A percentile compares a stretch with the other conserved stretches of the same genome.
These are phyloP conservation scores for Juncus inflexus DNA, from an alignment of 176 grass and related monocot species.

Conservation along the genomic window DNA sequence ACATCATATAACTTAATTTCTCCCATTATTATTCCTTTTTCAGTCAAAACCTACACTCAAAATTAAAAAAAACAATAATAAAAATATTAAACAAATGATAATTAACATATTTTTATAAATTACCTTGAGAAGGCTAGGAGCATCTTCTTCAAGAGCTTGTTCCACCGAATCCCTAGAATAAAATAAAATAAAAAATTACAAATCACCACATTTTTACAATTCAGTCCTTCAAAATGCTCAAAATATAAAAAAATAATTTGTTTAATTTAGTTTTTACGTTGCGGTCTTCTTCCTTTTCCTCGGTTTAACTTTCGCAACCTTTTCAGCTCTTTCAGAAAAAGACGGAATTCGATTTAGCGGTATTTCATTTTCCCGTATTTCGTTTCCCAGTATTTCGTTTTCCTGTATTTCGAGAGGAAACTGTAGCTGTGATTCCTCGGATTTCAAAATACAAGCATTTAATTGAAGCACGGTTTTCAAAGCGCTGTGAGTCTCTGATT, in stretches of 20 bases:
- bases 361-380: slow-evolving; percentile 6
- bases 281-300: slow-evolving; percentile 68
- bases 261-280: slow-evolving; percentile 45
- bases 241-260: not conserved
- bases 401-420: slow-evolving; percentile 15
- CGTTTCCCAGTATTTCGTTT: slow-evolving; percentile 4
- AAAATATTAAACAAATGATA: slow-evolving; percentile 9
- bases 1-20: slow-evolving; percentile 88
- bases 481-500: slow-evolving; percentile 11
- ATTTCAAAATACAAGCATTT: slow-evolving; percentile 14
- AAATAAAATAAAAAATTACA: not conserved
- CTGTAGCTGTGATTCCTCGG: slow-evolving; percentile 17
- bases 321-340: slow-evolving; percentile 14
- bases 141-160: slow-evolving; percentile 90
- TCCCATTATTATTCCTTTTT: slow-evolving; percentile 64
- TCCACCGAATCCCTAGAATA: slow-evolving; percentile 75
- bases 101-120: slow-evolving; percentile 2
- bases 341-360: slow-evolving; percentile 8
- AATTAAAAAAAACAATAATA: slow-evolving; percentile 8
- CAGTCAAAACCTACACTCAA: slow-evolving; percentile 58
- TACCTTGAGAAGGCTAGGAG: slow-evolving; percentile 90
- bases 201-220: not conserved
- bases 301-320: slow-evolving; percentile 15
- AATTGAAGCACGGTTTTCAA: slow-evolving; percentile 1
- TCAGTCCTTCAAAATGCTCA: not conserved